Conservation (phyloP, 192 early-diverging fungal genomes). For the Funneliformis mosseae region DNA sequence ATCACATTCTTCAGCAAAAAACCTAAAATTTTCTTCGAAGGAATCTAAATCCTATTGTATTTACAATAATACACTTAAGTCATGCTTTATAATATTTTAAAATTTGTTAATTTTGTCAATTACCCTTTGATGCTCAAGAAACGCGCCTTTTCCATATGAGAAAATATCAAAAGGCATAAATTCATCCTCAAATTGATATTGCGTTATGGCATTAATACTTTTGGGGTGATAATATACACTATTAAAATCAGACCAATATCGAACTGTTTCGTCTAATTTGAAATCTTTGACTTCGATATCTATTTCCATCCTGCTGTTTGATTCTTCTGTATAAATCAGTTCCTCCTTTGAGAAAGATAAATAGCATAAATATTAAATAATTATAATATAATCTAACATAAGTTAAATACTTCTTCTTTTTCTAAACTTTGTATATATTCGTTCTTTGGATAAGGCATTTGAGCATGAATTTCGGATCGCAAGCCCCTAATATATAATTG, state of each 20-base stretch:
- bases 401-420: background rate
- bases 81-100: background rate
- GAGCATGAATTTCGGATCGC: background rate
- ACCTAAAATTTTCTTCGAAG: conserved; percentile 56
- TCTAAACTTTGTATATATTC: conserved; percentile 20
- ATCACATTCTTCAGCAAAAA: conserved; percentile 62
- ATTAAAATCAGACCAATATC: conserved; percentile 84
- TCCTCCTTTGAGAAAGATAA: background rate
- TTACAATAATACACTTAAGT: background rate
- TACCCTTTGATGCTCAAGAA: conserved; percentile 54
- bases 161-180: conserved; percentile 58
- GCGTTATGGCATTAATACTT: conserved; percentile 49
- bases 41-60: conserved; percentile 49
- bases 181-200: conserved; percentile 47
- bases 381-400: background rate
- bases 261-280: conserved; percentile 56
- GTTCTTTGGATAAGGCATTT: conserved; percentile 29
- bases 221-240: conserved; percentile 75
- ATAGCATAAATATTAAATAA: background rate
- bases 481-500: conserved; percentile 1
- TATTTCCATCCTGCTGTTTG: background rate
- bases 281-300: conserved; percentile 43
- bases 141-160: conserved; percentile 51
- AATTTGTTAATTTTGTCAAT: background rate
- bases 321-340: background rate